These are phyloP conservation scores for Pleoardoris graminearum DNA, from an alignment of 2,329 filamentous ascomycete species.

Conservation along the genomic window DNA sequence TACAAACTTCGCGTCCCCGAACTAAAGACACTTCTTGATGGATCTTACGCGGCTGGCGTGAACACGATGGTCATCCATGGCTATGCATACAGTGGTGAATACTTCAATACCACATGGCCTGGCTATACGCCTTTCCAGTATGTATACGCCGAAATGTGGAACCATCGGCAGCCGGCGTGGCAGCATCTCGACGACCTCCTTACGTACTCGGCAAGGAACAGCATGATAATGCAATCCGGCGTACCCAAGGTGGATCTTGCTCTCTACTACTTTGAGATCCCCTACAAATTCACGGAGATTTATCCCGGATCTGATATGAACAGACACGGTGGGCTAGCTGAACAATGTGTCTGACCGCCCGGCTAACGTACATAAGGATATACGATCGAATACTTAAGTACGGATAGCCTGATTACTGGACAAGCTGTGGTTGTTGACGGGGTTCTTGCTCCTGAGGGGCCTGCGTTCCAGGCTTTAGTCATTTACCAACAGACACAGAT, in stretches of 20 bases:
- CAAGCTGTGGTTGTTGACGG: too few species aligned
- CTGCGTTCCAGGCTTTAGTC: too few species aligned
- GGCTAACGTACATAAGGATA: too few species aligned
- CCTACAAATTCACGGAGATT: too few species aligned
- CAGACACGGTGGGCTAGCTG: too few species aligned
- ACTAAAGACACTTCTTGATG: conserved; percentile 44
- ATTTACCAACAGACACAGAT: too few species aligned
- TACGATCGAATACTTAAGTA: too few species aligned
- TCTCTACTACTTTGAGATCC: conserved; percentile 37
- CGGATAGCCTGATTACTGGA: too few species aligned
- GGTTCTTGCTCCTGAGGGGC: too few species aligned
- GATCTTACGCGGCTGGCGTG: conserved; percentile 47
- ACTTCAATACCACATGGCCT: conserved; percentile 55
- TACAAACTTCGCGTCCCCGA: conserved; percentile 36
- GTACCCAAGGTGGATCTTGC: conserved; percentile 48
- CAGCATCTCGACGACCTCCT: conserved; percentile 44
- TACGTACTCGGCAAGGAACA: conserved; percentile 45
- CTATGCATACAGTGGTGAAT: conserved; percentile 46
- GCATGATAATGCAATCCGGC: conserved; percentile 47
- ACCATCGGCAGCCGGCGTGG: conserved; percentile 49
- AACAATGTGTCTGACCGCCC: too few species aligned
- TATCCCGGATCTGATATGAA: too few species aligned
- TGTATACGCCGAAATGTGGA: conserved; percentile 48
- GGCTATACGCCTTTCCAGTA: conserved; percentile 52
- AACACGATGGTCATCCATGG: conserved; percentile 54